These are phyloP conservation scores for Vaccinium darrowii DNA, from an alignment of 148 eudicot species.

Conservation along the genomic window DNA sequence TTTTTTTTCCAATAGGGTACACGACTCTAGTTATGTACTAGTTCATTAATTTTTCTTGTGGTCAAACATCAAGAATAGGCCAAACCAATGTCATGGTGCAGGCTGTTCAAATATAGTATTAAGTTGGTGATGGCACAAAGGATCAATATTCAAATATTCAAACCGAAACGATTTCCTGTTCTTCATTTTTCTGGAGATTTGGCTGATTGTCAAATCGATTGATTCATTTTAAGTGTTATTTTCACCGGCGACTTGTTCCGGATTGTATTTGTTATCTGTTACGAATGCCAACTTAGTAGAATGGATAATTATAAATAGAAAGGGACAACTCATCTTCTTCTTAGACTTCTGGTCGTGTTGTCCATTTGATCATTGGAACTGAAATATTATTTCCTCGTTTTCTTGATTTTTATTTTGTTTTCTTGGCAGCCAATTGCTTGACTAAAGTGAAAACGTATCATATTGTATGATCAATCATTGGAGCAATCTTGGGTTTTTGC, in stretches of 20 bases:
- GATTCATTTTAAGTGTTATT: not conserved
- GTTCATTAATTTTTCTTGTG: not conserved
- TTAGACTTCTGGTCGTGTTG: not conserved
- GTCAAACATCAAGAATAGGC: constrained; percentile 1
- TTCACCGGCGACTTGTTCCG: not conserved
- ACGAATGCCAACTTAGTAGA: not conserved
- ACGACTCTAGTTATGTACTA: not conserved
- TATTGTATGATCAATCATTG: too few species aligned
- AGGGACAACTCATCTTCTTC: not conserved
- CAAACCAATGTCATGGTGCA: not conserved
- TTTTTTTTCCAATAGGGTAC: not conserved
- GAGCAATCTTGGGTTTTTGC: not conserved
- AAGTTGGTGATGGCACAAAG: not conserved
- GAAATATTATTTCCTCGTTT: not conserved
- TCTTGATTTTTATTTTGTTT: not conserved
- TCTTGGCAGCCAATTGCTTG: too few species aligned
- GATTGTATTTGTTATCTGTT: not conserved
- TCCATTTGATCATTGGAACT: not conserved
- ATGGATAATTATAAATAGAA: not conserved
- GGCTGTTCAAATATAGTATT: not conserved
- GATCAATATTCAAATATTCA: not conserved
- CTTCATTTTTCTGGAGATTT: not conserved
- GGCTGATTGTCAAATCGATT: not conserved
- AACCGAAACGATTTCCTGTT: not conserved
- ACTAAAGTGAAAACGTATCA: too few species aligned